Base-by-base conservation (phyloP, 768 basidiomycete genomes). In the Suillus plorans region DNA sequence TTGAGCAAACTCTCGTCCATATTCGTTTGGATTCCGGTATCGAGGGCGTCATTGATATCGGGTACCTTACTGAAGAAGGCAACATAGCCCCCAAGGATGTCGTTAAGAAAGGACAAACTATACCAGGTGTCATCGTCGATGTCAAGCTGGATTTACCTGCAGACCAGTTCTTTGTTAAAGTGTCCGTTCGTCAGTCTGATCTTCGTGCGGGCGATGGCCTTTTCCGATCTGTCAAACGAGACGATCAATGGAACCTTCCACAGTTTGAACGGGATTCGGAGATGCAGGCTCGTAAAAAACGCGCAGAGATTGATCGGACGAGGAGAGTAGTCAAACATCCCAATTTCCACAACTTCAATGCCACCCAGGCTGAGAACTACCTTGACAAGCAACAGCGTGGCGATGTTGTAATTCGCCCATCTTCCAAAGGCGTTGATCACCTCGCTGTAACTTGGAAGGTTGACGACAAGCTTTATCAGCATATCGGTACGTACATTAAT, bases 391-490 rank as follows among this genome's bases (percentile, higher is more conserved):
- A 94, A 74, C 94, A 95, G 70, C 87, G 94, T 22, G 97, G 97
- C 12, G 97, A 99, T 75, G 96, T 97, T 47, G 92, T 99, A 49
- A 95, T 99, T 68, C 83, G 97, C 53, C 97, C 97, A 0, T 97
- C 95, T 20, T 98, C 97, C 5, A 95, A 96, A 76, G 97, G 97
- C 16, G 79, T 84, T 44, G 86, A 97, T 70, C 97, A 99, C 78
- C 82, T 99, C 44, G 97, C 97, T 52, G 91, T 99, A 12, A 99
- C 97, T 0, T 99, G 97, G 97, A 99, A 99, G 79, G 95, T 99
- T 2, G 97, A 96, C 67, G 91, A 97, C 64, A 92, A 89, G 65
- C 80, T 99, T 34, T 99, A 92, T 76, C 97, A 99, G 73, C 97
- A 99, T 73, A 92, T 99, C 64, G 95, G 95, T 95, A 72, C 60